Base-by-base conservation (phyloP, 2,329 filamentous ascomycete genomes). In the Beauveria brongniartii region DNA sequence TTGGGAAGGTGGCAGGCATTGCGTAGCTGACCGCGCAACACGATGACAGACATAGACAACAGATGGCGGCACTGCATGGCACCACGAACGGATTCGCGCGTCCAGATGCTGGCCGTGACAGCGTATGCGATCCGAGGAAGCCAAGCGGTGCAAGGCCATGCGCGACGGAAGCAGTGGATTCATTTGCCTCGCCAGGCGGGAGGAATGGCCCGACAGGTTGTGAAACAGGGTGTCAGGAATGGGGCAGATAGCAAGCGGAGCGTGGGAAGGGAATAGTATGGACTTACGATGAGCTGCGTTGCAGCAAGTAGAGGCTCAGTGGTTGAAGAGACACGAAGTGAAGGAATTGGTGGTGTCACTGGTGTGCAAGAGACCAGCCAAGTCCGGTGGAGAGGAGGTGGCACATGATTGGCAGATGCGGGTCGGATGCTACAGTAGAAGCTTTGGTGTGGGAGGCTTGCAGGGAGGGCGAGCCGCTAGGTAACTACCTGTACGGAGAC, bases 341-440 rank as follows among this genome's bases (percentile, higher is more conserved):
- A 22, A 44, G 14, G 10, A 30, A n/a, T 18, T 20, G 22, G 16
- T 34, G 46, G 5, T 40, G 53, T 34, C 30, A 34, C 30, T 61
- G 59, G 52, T 61, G 52, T 55, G 52, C 43, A 55, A 30, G 24
- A 54, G 57, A 37, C 18, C n/a, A 53, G 30, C 24, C 34, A 50
- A 50, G 43, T 47, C 30, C 37, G 34, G 53, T 61, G 54, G 54
- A 54, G 60, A 61, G 47, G 41, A 53, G 53, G 54, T 61, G 60
- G 60, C 60, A 61, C 60, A 61, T 61, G 60, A 61, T 61, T 61
- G 60, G 60, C 55, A 61, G 60, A 46, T 55, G 59, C 52, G 47
- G 53, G 60, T 61, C 58, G 50, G 55, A 61, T 61, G 51, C 28
- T 34, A 59, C 57, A 16, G 55, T 57, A 57, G 37, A 52, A 37